Percentiles rank a stretch among this genome's conserved stretches.
These are phyloP conservation scores for Sequoia sempervirens DNA, from an alignment of 75 land plant species.

Conservation along the genomic window DNA sequence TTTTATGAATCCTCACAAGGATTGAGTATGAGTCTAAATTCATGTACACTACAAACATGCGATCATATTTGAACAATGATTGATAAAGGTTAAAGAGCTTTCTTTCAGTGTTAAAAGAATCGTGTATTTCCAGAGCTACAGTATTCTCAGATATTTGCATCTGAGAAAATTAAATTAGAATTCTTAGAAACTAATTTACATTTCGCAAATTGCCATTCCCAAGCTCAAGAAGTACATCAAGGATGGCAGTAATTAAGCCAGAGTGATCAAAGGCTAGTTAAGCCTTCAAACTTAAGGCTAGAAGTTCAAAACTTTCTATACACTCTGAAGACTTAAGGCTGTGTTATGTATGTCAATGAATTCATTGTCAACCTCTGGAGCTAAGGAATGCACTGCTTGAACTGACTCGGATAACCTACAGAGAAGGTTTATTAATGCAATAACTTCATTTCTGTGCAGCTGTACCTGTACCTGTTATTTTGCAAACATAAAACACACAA, in stretches of 20 bases:
- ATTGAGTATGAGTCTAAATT: neutral
- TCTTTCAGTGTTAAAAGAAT: neutral
- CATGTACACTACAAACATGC: neutral
- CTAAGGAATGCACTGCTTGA: constrained; percentile 20
- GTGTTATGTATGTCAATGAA: neutral
- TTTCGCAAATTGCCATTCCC: neutral
- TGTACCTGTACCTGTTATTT: constrained; percentile 13
- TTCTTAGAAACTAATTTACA: neutral
- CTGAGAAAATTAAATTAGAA: neutral
- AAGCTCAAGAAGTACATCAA: neutral
- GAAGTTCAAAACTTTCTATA: neutral
- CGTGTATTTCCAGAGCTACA: neutral
- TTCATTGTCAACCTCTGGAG: constrained; percentile 4
- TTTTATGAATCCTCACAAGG: neutral
- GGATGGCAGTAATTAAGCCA: neutral
- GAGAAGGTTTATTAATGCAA: constrained; percentile 38
- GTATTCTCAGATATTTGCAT: neutral
- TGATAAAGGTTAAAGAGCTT: neutral
- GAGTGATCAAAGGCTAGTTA: neutral
- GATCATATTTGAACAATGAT: neutral
- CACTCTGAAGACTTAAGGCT: neutral
- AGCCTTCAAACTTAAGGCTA: neutral
- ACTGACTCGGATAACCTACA: constrained; percentile 39
- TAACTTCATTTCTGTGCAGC: constrained; percentile 45
- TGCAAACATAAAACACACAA: neutral